phyloP scores from a whole-genome alignment of 2,329 filamentous ascomycete species.

The Teratosphaeria nubilosa region DNA sequence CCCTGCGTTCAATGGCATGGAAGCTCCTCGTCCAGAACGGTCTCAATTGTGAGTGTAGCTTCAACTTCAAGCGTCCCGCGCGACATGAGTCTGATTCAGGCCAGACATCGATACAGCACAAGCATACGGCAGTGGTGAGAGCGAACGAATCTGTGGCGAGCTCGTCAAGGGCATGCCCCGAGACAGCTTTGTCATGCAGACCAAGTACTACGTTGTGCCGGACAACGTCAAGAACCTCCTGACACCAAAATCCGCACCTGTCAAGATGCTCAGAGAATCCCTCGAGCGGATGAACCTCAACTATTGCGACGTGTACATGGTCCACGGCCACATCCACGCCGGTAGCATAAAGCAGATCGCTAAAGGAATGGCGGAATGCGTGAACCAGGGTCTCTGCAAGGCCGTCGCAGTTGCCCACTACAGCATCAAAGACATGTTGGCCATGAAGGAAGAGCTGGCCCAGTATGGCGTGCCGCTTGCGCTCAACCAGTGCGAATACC shows the following conservation, averaged over 20 bases:
- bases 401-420: conserved; percentile 38
- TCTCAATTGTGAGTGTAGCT: conserved; percentile 21
- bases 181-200: conserved; percentile 31
- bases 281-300: conserved; percentile 30
- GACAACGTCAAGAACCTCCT: conserved; percentile 17
- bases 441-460: conserved; percentile 32
- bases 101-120: conserved; percentile 34
- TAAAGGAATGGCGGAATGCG: conserved; percentile 33
- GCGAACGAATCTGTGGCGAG: conserved; percentile 32
- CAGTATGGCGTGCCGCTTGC: conserved; percentile 31
- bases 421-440: conserved; percentile 31
- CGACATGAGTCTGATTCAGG: too few species aligned
- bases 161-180: conserved; percentile 29
- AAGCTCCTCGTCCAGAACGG: conserved; percentile 26
- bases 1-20: conserved; percentile 10
- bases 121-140: conserved; percentile 33
- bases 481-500: conserved; percentile 38
- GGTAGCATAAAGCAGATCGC: conserved; percentile 31
- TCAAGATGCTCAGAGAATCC: conserved; percentile 27
- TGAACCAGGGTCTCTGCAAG: conserved; percentile 31
- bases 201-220: conserved; percentile 21
- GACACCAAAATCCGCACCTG: conserved; percentile 25
- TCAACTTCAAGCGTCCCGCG: too few species aligned
- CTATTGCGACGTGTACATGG: conserved; percentile 30
- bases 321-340: conserved; percentile 35